Conservation (phyloP, 805 yeast species). For the Tetrapisispora phaffii region DNA sequence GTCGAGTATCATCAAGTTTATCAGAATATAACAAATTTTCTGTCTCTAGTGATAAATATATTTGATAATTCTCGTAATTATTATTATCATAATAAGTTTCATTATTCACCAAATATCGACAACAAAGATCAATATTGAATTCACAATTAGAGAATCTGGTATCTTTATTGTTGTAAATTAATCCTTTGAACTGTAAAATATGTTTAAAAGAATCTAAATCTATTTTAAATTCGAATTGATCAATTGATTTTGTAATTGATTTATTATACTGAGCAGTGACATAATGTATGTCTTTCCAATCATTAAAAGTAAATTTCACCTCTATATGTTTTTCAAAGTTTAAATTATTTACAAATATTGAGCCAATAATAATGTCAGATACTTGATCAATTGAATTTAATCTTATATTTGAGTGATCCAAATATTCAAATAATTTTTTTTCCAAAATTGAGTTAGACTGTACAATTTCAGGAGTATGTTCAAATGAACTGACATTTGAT, state of each 20-base stretch:
- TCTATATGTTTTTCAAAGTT: conserved; percentile 28
- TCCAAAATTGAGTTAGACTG: neutral
- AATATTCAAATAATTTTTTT: neutral
- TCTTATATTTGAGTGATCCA: conserved; percentile 8
- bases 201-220: conserved; percentile 23
- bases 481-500: neutral
- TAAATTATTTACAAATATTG: conserved; percentile 24
- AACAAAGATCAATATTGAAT: conserved; percentile 24
- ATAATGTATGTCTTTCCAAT: conserved; percentile 28
- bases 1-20: neutral
- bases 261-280: conserved; percentile 20
- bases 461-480: neutral
- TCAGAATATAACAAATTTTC: neutral
- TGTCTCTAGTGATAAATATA: conserved; percentile 4
- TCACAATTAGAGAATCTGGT: conserved; percentile 9
- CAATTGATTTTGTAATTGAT: conserved; percentile 20
- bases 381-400: conserved; percentile 11
- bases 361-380: conserved; percentile 15
- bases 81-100: conserved; percentile 30
- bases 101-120: conserved; percentile 27
- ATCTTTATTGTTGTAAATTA: conserved; percentile 8
- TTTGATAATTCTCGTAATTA: conserved; percentile 26
- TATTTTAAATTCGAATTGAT: conserved; percentile 26
- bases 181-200: conserved; percentile 18
- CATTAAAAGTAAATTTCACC: conserved; percentile 27